Percentiles rank a stretch among this genome's conserved stretches.
These are phyloP conservation scores for Plasmopara halstedii DNA, from an alignment of 352 stramenopile genomes.

Conservation along the genomic window DNA sequence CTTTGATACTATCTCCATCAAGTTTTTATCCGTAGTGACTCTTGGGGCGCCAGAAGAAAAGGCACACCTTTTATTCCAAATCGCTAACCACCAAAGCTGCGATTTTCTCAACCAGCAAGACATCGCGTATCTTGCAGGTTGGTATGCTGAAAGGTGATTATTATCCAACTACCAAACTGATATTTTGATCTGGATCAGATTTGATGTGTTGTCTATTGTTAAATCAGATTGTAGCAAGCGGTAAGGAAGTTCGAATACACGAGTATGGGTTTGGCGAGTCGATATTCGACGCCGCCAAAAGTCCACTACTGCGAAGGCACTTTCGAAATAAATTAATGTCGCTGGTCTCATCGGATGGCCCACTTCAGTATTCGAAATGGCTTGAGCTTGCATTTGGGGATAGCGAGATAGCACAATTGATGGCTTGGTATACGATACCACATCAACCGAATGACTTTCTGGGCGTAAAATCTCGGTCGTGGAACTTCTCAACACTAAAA, in stretches of 20 bases:
- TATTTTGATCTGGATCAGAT: constrained; percentile 19
- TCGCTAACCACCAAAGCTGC: constrained; percentile 21
- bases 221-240: constrained; percentile 29
- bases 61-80: constrained; percentile 42
- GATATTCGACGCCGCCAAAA: constrained; percentile 26
- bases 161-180: background rate
- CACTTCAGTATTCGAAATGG: constrained; percentile 31
- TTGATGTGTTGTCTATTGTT: constrained; percentile 40
- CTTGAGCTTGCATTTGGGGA: constrained; percentile 25
- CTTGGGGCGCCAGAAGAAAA: constrained; percentile 42
- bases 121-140: constrained; percentile 45
- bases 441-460: constrained; percentile 1
- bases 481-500: constrained; percentile 17
- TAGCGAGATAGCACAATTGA: constrained; percentile 27
- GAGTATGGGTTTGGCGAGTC: constrained; percentile 6
- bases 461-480: constrained; percentile 10
- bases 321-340: constrained; percentile 36
- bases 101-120: constrained; percentile 28
- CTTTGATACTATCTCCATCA: constrained; percentile 1
- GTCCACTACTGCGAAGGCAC: constrained; percentile 36
- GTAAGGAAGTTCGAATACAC: constrained; percentile 6
- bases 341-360: constrained; percentile 16
- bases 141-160: background rate
- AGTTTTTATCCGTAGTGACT: constrained; percentile 38
- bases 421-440: constrained; percentile 23